These are phyloP conservation scores for Suillus brevipes DNA, from an alignment of 768 basidiomycete species.

Conservation along the genomic window DNA sequence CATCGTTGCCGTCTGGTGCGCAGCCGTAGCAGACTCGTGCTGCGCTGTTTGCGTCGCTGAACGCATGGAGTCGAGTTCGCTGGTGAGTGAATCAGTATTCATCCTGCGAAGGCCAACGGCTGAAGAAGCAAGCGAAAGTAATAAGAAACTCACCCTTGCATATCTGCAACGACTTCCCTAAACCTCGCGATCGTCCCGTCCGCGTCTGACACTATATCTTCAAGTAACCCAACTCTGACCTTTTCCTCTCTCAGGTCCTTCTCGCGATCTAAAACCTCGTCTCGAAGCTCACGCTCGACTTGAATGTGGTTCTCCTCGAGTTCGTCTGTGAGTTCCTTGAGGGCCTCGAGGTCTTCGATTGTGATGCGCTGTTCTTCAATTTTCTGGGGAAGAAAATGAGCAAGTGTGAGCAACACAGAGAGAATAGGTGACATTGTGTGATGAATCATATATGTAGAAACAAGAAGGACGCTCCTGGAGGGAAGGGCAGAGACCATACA, in stretches of 20 bases:
- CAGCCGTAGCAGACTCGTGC: conserved; percentile 77
- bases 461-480: background rate
- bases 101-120: background rate
- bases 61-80: conserved; percentile 84
- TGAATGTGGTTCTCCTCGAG: conserved; percentile 95
- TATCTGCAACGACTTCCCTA: conserved; percentile 82
- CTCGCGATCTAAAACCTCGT: conserved; percentile 53
- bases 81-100: conserved; percentile 29
- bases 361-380: conserved; percentile 97
- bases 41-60: conserved; percentile 84
- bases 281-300: conserved; percentile 87
- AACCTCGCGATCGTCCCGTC: conserved; percentile 90
- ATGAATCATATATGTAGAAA: background rate
- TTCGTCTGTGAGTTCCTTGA: conserved; percentile 96
- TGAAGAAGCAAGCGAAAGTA: conserved; percentile 13
- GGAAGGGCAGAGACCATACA: conserved; percentile 8
- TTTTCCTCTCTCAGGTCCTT: conserved; percentile 4
- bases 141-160: conserved; percentile 63
- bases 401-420: background rate
- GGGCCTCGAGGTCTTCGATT: conserved; percentile 93
- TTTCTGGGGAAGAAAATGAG: conserved; percentile 53
- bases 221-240: conserved; percentile 38
- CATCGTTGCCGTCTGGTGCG: conserved; percentile 88
- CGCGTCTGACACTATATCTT: conserved; percentile 81
- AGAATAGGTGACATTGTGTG: background rate